Conservation (phyloP, 148 eudicot species). For the Suaeda aralocaspica region DNA sequence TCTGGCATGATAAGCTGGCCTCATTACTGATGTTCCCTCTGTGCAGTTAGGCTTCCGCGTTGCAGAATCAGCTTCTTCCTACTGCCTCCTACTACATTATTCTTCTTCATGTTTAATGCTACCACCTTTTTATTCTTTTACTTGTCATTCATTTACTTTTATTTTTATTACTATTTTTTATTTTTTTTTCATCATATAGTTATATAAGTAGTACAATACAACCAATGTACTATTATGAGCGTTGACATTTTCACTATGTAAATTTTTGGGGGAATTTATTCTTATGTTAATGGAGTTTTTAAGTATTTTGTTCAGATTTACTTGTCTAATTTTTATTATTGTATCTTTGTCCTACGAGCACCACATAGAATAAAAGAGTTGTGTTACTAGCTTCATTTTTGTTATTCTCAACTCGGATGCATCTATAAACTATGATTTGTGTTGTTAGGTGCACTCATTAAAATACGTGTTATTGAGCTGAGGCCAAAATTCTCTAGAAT, state of each 20-base stretch:
- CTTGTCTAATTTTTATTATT: not conserved
- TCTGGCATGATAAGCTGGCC: conserved; percentile 34
- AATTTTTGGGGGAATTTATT: not conserved
- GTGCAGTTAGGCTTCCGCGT: conserved; percentile 32
- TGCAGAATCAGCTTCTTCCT: conserved; percentile 13
- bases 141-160: conserved; percentile 5
- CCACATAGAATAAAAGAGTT: not conserved
- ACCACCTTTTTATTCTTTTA: not conserved
- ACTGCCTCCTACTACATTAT: not conserved
- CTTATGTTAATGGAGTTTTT: not conserved
- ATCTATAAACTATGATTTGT: too few relatives aligned
- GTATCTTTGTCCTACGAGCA: not conserved
- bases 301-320: not conserved
- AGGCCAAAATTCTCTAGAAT: too few relatives aligned
- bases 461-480: too few relatives aligned
- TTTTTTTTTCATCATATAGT: too few relatives aligned
- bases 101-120: not conserved
- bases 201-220: too few relatives aligned
- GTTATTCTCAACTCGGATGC: too few relatives aligned
- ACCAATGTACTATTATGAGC: conserved; percentile 7
- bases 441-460: too few relatives aligned
- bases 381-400: too few relatives aligned
- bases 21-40: conserved; percentile 32
- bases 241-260: conserved; percentile 22
- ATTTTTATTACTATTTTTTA: conserved; percentile 13